Evolutionary conservation across 1,284 basidiomycete species (phyloP).

Genomic region (Stygiomarasmius scandens): DNA sequence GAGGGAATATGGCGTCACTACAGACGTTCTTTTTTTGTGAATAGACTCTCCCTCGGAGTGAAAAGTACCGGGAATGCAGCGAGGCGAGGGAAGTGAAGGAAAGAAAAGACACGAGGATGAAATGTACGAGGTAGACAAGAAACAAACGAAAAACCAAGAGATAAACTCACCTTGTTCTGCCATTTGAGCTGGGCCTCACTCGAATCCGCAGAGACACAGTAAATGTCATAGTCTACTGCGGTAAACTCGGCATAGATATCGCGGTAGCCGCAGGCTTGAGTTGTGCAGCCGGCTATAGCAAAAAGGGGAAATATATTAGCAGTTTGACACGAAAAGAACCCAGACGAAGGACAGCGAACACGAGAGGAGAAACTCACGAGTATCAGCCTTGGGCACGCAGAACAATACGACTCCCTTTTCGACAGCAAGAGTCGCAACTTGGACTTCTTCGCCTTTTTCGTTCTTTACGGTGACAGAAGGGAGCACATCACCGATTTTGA

Average conservation of each 20-base stretch:
- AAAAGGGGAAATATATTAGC: neutral
- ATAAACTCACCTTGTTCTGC: slow-evolving; percentile 70
- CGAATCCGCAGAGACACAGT: slow-evolving; percentile 86
- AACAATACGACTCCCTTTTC: slow-evolving; percentile 85
- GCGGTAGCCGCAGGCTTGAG: slow-evolving; percentile 87
- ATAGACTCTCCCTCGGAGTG: too few species aligned
- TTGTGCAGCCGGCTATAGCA: slow-evolving; percentile 78
- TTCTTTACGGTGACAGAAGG: slow-evolving; percentile 79
- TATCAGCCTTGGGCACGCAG: slow-evolving; percentile 84
- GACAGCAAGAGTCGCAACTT: slow-evolving; percentile 58
- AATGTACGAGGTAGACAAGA: too few species aligned
- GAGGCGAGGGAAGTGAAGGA: neutral
- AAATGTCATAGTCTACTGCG: slow-evolving; percentile 72
- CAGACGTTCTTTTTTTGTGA: too few species aligned
- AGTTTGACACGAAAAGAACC: too few species aligned
- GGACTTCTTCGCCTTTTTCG: slow-evolving; percentile 74
- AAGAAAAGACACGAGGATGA: too few species aligned
- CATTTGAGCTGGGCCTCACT: slow-evolving; percentile 79
- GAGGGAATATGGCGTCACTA: too few species aligned
- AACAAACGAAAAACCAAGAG: slow-evolving; percentile 1
- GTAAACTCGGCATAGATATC: slow-evolving; percentile 81
- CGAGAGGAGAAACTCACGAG: slow-evolving; percentile 52
- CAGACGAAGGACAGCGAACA: neutral
- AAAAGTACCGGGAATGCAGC: too few species aligned
- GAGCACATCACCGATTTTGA: slow-evolving; percentile 78